Conservation (phyloP, 169 alveolate species). For the Babesia gibsoni region DNA sequence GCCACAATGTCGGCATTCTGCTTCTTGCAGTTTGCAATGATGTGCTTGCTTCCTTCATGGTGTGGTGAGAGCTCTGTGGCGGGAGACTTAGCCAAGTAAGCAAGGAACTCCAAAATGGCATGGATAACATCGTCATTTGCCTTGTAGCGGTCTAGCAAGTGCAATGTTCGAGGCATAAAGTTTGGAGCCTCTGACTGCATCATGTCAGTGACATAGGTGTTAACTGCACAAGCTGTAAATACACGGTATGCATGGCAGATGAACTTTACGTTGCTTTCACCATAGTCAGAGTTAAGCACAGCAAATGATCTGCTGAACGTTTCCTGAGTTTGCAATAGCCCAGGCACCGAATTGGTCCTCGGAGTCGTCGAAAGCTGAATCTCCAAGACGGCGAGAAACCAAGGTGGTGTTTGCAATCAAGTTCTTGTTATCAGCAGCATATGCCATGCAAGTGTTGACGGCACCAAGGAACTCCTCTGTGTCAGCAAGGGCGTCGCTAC, state of each 20-base stretch:
- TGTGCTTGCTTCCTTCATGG: slow-evolving; percentile 4
- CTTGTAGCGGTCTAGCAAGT: slow-evolving; percentile 56
- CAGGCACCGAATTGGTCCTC: slow-evolving; percentile 90
- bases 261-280: slow-evolving; percentile 70
- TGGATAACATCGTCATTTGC: slow-evolving; percentile 41
- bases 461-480: slow-evolving; percentile 84
- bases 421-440: slow-evolving; percentile 75
- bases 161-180: slow-evolving; percentile 32
- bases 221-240: slow-evolving; percentile 77
- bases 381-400: slow-evolving; percentile 71
- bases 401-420: slow-evolving; percentile 67
- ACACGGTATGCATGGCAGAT: slow-evolving; percentile 77
- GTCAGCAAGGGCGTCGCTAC: slow-evolving; percentile 84
- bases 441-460: slow-evolving; percentile 72
- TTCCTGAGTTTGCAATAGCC: slow-evolving; percentile 87
- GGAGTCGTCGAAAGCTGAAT: slow-evolving; percentile 75
- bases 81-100: slow-evolving; percentile 40
- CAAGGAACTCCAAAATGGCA: slow-evolving; percentile 41
- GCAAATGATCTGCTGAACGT: slow-evolving; percentile 77
- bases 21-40: neutral
- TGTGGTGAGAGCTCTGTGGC: slow-evolving; percentile 1
- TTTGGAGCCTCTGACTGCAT: slow-evolving; percentile 46
- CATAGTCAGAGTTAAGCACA: slow-evolving; percentile 72
- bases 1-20: slow-evolving; percentile 2
- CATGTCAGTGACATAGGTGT: slow-evolving; percentile 71